phyloP scores from a whole-genome alignment of 169 alveolate genomes.

The Babesia microti region DNA sequence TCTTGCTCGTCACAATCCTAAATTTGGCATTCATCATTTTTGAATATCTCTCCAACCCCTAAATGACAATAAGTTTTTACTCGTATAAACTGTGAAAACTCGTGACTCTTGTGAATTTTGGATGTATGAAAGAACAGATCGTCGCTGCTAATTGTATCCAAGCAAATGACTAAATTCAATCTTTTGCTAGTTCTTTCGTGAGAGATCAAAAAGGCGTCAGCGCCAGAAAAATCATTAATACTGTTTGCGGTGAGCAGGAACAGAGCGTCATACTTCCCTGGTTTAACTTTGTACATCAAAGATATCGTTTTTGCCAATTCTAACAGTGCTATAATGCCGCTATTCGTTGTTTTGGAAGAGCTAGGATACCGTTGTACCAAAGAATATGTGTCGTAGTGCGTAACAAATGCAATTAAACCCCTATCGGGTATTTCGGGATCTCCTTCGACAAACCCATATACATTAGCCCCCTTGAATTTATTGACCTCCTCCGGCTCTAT shows the following conservation, averaged over 20 bases:
- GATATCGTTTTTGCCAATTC: conserved; percentile 13
- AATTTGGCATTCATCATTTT: too few species aligned
- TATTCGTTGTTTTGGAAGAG: conserved; percentile 11
- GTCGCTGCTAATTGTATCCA: conserved; percentile 19
- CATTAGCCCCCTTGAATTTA: too few species aligned
- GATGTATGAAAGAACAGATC: conserved; percentile 15
- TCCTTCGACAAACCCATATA: too few species aligned
- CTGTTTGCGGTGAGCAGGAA: conserved; percentile 19
- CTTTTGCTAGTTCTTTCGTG: conserved; percentile 6
- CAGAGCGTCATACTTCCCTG: conserved; percentile 8
- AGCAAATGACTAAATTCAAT: conserved; percentile 21
- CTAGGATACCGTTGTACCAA: conserved; percentile 29
- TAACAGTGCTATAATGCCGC: conserved; percentile 16
- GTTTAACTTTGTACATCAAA: background rate
- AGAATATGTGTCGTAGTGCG: conserved; percentile 18
- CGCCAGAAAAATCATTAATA: conserved; percentile 25
- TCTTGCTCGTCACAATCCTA: conserved; percentile 2
- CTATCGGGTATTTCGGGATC: too few species aligned
- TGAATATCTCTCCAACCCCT: too few species aligned
- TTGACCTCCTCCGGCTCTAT: too few species aligned
- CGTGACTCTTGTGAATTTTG: conserved; percentile 14
- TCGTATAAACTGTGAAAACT: conserved; percentile 4
- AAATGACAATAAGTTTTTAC: too few species aligned
- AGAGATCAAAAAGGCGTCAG: conserved; percentile 5
- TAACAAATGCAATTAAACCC: conserved; percentile 4